Evolutionary conservation across 768 basidiomycete genomes (phyloP).

Genomic region (Hebeloma cylindrosporum): DNA sequence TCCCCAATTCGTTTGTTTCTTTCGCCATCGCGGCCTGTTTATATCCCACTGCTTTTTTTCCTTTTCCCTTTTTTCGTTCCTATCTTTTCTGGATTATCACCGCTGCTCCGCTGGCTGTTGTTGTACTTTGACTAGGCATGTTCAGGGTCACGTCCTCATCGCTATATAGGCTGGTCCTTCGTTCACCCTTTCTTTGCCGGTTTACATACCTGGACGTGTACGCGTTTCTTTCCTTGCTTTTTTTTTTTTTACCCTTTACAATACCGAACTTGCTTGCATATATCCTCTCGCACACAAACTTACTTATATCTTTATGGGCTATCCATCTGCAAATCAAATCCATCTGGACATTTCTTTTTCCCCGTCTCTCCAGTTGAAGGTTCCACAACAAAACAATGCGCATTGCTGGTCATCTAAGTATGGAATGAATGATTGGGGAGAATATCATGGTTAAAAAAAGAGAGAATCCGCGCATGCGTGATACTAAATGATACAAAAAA

Average conservation of each 20-base stretch:
- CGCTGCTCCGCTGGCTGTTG: slow-evolving; percentile 19
- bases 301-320: slow-evolving; percentile 12
- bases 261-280: slow-evolving; percentile 12
- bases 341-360: slow-evolving; percentile 7
- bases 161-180: slow-evolving; percentile 6
- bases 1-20: neutral
- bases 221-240: neutral
- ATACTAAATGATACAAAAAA: too few relatives aligned
- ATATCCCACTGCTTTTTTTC: slow-evolving; percentile 5
- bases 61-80: slow-evolving; percentile 4
- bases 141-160: neutral
- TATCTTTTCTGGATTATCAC: slow-evolving; percentile 13
- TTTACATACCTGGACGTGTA: neutral
- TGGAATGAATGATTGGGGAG: too few relatives aligned
- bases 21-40: neutral
- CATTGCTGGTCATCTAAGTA: too few relatives aligned
- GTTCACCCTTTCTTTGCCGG: neutral
- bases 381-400: too few relatives aligned
- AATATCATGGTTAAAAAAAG: too few relatives aligned
- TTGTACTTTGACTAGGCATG: slow-evolving; percentile 24
- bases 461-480: too few relatives aligned
- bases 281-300: slow-evolving; percentile 11
- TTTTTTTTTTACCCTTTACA: too few relatives aligned
- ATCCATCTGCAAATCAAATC: slow-evolving; percentile 10
- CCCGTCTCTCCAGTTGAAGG: too few relatives aligned